Base-by-base conservation (phyloP, 257 asterid species). In the Ocimum tenuiflorum region DNA sequence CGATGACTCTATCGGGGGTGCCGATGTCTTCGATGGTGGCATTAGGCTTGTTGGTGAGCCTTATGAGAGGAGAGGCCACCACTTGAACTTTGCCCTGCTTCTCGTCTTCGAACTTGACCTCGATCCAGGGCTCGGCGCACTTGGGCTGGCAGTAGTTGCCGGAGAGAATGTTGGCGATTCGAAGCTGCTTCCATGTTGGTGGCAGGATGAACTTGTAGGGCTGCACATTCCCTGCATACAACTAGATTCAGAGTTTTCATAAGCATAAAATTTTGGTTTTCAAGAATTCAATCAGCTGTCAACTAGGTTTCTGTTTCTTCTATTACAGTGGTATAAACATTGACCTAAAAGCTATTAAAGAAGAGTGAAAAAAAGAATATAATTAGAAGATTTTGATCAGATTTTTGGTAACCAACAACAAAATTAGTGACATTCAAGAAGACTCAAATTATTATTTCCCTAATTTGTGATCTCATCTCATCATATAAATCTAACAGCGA, bases 71-170 rank as follows among this genome's bases (percentile, higher is more conserved):
- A 42, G 99, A 86, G 20, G 88, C 99, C 73, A 94, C 99, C 38
- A 94, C 97, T 71, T 94, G 99, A 58, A 89, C 62, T 60, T 80
- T 87, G 1, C 99, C 99, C 72, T 90, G 96, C 60, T 79, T 87
- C 45, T 75, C 95, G 49, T 90, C 82, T 77, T 94, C 97, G 61
- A 94, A 94, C 63, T 88, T 94, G 14, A 94, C 97, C 87, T 94
- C 97, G 6, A 94, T 69, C 97, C 99, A 90, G 0, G 99, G 99
- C 81, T 90, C 99, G 1, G 99, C 99, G 61, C 97, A 94, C 82
- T 90, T 94, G 1, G 99, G 99, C 71, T 94, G 99, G 83, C 97
- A 94, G 58, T 94, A 94, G 53, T 90, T 94, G n/a, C 99, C 99
- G 0, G 96, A 94, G 3, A 94, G 65, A 54, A 94, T 94, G 78